Evolutionary conservation across 1,284 basidiomycete species (phyloP), one percentile per base, ranked within the genome.

Genomic region (Volvariella surrecta): DNA sequence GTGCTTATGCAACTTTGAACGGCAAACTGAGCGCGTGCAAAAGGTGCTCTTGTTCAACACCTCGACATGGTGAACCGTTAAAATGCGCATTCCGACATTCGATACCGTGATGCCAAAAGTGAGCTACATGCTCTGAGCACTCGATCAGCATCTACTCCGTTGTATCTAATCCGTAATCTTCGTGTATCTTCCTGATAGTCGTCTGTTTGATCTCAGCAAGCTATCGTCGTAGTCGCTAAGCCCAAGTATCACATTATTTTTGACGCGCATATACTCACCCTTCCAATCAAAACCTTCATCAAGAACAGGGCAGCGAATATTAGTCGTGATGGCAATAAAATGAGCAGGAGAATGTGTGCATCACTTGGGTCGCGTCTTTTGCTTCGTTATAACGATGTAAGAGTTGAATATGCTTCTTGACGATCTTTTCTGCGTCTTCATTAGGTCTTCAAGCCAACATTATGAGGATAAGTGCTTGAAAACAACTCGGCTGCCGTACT

Each of bases 321-420:
- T 35, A 21, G 17, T 32, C 13, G 21, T 9, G 16, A 16, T 44
- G 17, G 16, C 18, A 32, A 31, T 22, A 17, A 28, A 16, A 13
- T 13, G 37, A 17, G 30, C 21, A 46, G 49, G 34, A 45, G 24
- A 28, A 28, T 28, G 6, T 11, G 11, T 28, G 6, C 6, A 6
- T 11, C 24, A 76, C 84, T 74, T 88, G 85, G 0, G 84, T 68
- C 2, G 83, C 85, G 54, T 89, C 86, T 55, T 89, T 89, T 4
- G 82, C 74, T 56, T 89, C 86, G 49, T 89, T 89, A 52, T 89
- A 89, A 37, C 63, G 67, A 56, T 89, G 85, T 19, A 88, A 60
- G 3, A 85, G 65, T 49, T 74, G 75, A 58, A 87, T 87, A 53
- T 89, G 83, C 4, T 64, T 64, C 40, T 78, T 75, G 15, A 83